Percentiles rank a stretch among this genome's conserved stretches.
Evolutionary conservation across 306 rosid species (phyloP).

Genomic region (Prunus mongolica): DNA sequence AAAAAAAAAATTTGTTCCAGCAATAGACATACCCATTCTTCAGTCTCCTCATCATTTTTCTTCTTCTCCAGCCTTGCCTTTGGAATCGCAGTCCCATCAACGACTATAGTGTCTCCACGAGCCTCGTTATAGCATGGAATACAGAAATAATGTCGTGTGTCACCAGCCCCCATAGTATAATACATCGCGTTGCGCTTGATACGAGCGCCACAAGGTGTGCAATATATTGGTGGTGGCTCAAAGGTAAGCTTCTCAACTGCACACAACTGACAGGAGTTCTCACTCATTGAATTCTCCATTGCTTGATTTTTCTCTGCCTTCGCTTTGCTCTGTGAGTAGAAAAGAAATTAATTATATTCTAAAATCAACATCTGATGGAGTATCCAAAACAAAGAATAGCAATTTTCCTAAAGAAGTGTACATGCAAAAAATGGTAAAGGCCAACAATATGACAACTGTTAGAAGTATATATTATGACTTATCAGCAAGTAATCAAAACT

Average conservation of each 20-base stretch:
- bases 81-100: conserved; percentile 74
- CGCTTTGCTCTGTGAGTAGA: conserved; percentile 71
- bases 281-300: conserved; percentile 94
- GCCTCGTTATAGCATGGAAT: conserved; percentile 92
- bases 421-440: neutral
- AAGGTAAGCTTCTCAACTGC: conserved; percentile 97
- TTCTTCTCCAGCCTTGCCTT: conserved; percentile 89
- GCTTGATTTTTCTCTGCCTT: conserved; percentile 98
- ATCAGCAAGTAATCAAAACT: neutral
- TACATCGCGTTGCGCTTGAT: conserved; percentile 90
- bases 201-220: conserved; percentile 89
- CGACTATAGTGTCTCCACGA: conserved; percentile 78
- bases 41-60: conserved; percentile 96
- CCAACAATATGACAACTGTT: neutral
- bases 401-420: neutral
- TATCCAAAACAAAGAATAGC: neutral
- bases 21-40: conserved; percentile 73
- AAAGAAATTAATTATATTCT: conserved; percentile 14
- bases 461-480: neutral
- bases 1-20: neutral
- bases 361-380: conserved; percentile 1
- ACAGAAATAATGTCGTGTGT: conserved; percentile 89
- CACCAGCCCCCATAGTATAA: conserved; percentile 90
- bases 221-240: conserved; percentile 95
- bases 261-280: conserved; percentile 96